These are phyloP conservation scores for Juncus effusus DNA, from an alignment of 176 grass and related monocot genomes.

Conservation along the genomic window DNA sequence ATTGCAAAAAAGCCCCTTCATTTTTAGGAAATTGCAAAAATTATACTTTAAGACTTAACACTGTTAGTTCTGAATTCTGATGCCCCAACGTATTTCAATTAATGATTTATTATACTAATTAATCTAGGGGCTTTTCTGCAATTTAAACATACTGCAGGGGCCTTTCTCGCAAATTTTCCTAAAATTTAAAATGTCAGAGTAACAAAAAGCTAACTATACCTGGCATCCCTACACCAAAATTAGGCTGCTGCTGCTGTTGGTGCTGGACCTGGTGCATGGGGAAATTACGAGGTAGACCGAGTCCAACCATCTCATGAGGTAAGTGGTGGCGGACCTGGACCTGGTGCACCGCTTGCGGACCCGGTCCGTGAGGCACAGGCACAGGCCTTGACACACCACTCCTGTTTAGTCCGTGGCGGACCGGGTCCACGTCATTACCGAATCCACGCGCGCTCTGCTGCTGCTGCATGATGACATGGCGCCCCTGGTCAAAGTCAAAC, in stretches of 20 bases:
- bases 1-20: constrained; percentile 11
- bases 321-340: constrained; percentile 37
- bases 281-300: constrained; percentile 46
- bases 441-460: constrained; percentile 44
- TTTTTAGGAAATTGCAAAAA: neutral
- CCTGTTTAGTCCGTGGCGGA: constrained; percentile 65
- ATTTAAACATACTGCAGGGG: too few relatives aligned
- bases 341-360: constrained; percentile 35
- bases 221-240: constrained; percentile 60
- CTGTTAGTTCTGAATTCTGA: too few relatives aligned
- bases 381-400: constrained; percentile 18
- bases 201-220: constrained; percentile 39
- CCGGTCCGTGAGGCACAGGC: constrained; percentile 40
- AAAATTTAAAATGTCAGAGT: constrained; percentile 12
- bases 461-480: constrained; percentile 60
- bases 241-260: constrained; percentile 53
- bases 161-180: neutral
- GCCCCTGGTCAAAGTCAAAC: constrained; percentile 57
- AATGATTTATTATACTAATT: too few relatives aligned
- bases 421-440: constrained; percentile 60
- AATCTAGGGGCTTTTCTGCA: too few relatives aligned
- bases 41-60: too few relatives aligned
- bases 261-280: constrained; percentile 45
- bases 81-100: too few relatives aligned
- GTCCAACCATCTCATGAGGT: constrained; percentile 62